These are phyloP conservation scores for Crithidia acanthocephali DNA, from an alignment of 208 protist genomes.

Conservation along the genomic window DNA sequence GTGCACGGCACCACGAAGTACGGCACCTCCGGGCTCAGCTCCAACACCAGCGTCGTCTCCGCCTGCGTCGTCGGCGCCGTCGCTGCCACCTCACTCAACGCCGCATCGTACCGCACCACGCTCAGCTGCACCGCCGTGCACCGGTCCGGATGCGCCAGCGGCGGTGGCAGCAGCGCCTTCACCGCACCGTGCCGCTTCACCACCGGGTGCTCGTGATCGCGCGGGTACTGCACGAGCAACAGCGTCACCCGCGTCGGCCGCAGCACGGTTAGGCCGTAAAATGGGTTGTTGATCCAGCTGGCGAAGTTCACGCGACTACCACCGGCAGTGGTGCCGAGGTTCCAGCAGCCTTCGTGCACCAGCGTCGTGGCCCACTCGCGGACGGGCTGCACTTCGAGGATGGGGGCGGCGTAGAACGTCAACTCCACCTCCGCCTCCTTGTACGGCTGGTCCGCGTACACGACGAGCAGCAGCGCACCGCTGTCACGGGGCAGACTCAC, in stretches of 20 bases:
- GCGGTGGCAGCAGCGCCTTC: slow-evolving; percentile 71
- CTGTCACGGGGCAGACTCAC: slow-evolving; percentile 33
- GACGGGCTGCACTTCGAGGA: slow-evolving; percentile 62
- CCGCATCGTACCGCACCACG: slow-evolving; percentile 63
- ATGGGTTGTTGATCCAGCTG: slow-evolving; percentile 93
- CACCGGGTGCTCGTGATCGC: slow-evolving; percentile 72
- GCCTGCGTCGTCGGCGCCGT: slow-evolving; percentile 44
- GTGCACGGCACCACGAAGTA: slow-evolving; percentile 89
- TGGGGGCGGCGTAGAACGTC: slow-evolving; percentile 57
- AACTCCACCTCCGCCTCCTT: slow-evolving; percentile 72
- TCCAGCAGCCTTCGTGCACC: slow-evolving; percentile 74
- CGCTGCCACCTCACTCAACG: slow-evolving; percentile 55
- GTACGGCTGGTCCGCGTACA: slow-evolving; percentile 79
- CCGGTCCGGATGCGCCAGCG: slow-evolving; percentile 64
- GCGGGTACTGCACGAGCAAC: slow-evolving; percentile 82
- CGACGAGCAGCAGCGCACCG: slow-evolving; percentile 69
- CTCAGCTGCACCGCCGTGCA: slow-evolving; percentile 84
- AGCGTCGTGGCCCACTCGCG: slow-evolving; percentile 72
- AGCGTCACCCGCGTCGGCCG: slow-evolving; percentile 72
- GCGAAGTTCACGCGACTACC: slow-evolving; percentile 64
- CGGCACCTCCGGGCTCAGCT: slow-evolving; percentile 51
- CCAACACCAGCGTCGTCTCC: slow-evolving; percentile 59
- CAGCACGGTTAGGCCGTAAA: slow-evolving; percentile 69
- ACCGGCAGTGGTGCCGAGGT: slow-evolving; percentile 81
- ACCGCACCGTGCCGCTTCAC: slow-evolving; percentile 64